Base-by-base conservation (phyloP, 768 basidiomycete species). In the Pleurotus sapidus region DNA sequence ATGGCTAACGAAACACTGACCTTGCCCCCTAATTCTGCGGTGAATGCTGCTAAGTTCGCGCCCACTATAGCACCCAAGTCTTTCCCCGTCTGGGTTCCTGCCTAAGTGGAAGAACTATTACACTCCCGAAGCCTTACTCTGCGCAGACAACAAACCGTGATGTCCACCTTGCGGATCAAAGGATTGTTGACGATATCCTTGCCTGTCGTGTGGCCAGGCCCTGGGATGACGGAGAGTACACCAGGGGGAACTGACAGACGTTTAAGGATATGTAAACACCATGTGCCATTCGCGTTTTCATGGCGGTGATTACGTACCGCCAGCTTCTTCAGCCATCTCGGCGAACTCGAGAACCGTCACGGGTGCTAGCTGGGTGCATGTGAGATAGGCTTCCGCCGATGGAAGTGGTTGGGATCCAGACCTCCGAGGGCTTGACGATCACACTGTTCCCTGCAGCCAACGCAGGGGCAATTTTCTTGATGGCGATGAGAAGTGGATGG, bases 11-110 rank as follows among this genome's bases (percentile, higher is more conserved):
- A 34, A 34, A 20, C 14, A 57, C 69, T 34, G 24, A 86, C 91
- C 79, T 94, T 93, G 27, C 93, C 93, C 17, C 93, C 93, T 4
- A 95, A 75, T 64, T 95, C 93, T 0, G 93, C 93, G 1, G 91
- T 93, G 66, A 80, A 93, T 4, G 82, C 69, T 2, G 87, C 85
- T 11, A 94, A 67, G 65, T 94, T 94, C 15, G 75, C 69, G 34
- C 93, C 92, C 4, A 88, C 91, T 12, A 87, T 78, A 49, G 80
- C 78, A 34, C 92, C 93, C 12, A 95, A 68, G 6, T 76, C 75
- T n/a, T 88, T 82, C 0, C 93, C 93, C 2, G 90, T 90, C 60
- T 75, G 74, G 2, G 90, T 93, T 9, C 92, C 89, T 49, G 89
- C 90, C 90, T 91, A 53, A 5, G 18, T 57, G 7, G 53, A 45